Conservation (phyloP, 2,329 filamentous ascomycete genomes). For the Colletotrichum cereale region DNA sequence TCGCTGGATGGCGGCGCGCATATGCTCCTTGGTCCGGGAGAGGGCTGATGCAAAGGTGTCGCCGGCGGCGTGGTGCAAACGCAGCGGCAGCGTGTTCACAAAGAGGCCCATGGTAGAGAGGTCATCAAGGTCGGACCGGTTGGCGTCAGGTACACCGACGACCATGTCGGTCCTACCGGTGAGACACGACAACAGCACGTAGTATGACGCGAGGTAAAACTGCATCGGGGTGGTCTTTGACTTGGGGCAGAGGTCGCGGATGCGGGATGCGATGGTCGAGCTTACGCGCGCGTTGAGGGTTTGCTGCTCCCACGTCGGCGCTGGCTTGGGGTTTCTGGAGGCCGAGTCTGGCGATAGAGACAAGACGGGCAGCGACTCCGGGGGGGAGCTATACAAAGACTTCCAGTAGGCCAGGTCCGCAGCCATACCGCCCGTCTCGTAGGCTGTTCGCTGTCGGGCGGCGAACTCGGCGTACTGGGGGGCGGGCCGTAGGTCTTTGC, state of each 20-base stretch:
- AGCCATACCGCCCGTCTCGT: conserved; percentile 41
- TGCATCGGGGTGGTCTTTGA: conserved; percentile 53
- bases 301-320: conserved; percentile 3
- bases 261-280: neutral
- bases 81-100: conserved; percentile 62
- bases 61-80: conserved; percentile 44
- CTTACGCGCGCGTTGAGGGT: neutral
- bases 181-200: neutral
- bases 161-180: conserved; percentile 51
- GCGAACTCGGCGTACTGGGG: conserved; percentile 52
- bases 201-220: conserved; percentile 57
- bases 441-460: conserved; percentile 47
- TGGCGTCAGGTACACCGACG: conserved; percentile 63
- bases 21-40: neutral
- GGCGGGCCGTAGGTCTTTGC: conserved; percentile 13
- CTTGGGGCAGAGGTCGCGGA: conserved; percentile 6
- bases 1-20: neutral
- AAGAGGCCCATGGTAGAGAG: conserved; percentile 58
- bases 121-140: conserved; percentile 52
- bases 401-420: conserved; percentile 44
- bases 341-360: neutral
- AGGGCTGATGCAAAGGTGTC: neutral
- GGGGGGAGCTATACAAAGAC: neutral
- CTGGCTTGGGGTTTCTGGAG: neutral
- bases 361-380: neutral